A percentile compares a stretch with the other conserved stretches of the same genome.
Conservation (phyloP, 2,329 filamentous ascomycete species). For the Clonostachys rosea region DNA sequence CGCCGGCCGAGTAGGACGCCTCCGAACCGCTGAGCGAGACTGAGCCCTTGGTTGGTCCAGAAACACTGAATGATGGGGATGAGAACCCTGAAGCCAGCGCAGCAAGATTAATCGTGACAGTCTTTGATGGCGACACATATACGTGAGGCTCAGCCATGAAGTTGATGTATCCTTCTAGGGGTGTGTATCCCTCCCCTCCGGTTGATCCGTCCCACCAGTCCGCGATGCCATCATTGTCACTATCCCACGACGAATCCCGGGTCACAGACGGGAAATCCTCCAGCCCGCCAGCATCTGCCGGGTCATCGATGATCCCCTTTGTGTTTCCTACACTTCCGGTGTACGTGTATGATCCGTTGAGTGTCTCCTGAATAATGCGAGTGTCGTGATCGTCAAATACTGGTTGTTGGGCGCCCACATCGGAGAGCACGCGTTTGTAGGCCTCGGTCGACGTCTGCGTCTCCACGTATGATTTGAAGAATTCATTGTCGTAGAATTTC, state of each 20-base stretch:
- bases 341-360: conserved; percentile 18
- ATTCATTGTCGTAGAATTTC: conserved; percentile 17
- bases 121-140: conserved; percentile 15
- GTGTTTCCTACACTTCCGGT: conserved; percentile 18
- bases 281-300: conserved; percentile 21
- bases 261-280: conserved; percentile 19
- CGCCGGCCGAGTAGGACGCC: neutral
- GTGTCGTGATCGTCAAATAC: conserved; percentile 21
- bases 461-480: conserved; percentile 19
- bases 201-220: conserved; percentile 26
- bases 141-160: conserved; percentile 25
- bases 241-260: conserved; percentile 19
- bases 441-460: conserved; percentile 21
- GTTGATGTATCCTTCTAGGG: conserved; percentile 24
- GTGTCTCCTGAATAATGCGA: conserved; percentile 22
- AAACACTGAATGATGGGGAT: neutral
- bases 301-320: conserved; percentile 23
- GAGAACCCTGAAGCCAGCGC: conserved; percentile 13
- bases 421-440: conserved; percentile 25
- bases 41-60: neutral
- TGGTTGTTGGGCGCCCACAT: conserved; percentile 20
- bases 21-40: neutral
- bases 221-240: conserved; percentile 22
- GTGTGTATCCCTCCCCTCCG: conserved; percentile 19
- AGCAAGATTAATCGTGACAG: conserved; percentile 14